Evolutionary conservation across 1,284 basidiomycete species (phyloP).

Genomic region (Cerrena zonata): DNA sequence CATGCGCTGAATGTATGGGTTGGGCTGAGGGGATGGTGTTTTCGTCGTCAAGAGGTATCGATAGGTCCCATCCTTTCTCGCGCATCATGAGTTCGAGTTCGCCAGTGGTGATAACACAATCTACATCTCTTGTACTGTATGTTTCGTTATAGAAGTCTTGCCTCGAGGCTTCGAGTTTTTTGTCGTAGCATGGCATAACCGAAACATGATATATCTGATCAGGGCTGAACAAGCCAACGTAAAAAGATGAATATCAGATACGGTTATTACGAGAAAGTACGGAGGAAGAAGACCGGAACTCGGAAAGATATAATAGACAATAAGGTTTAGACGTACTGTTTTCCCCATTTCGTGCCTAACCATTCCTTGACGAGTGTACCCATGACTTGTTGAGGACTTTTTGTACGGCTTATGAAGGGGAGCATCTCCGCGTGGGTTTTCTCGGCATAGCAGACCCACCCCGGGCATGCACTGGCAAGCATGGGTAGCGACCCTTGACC

Average conservation of each 20-base stretch:
- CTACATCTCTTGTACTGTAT: constrained; percentile 84
- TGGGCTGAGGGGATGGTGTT: constrained; percentile 25
- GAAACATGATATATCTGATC: constrained; percentile 89
- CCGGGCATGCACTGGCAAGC: constrained; percentile 93
- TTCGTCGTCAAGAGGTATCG: constrained; percentile 46
- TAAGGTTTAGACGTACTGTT: constrained; percentile 47
- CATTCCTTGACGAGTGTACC: constrained; percentile 88
- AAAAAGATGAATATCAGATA: too few relatives aligned
- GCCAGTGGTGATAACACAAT: constrained; percentile 96
- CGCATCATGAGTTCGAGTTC: constrained; percentile 85
- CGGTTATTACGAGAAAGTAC: background rate
- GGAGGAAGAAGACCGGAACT: background rate
- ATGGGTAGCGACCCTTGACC: constrained; percentile 62
- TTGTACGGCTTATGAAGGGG: constrained; percentile 81
- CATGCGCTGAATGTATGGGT: constrained; percentile 8
- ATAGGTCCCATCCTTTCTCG: constrained; percentile 78
- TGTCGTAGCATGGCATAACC: constrained; percentile 99
- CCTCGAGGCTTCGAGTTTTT: constrained; percentile 95
- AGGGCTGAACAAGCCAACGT: constrained; percentile 43
- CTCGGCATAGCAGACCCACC: constrained; percentile 99
- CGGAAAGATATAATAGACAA: too few relatives aligned
- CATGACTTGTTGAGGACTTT: constrained; percentile 92
- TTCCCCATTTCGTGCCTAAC: constrained; percentile 61
- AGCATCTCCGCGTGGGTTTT: constrained; percentile 94
- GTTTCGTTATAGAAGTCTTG: constrained; percentile 81